A percentile compares a stretch with the other conserved stretches of the same genome.
phyloP scores from a whole-genome alignment of 371 early-diverging fungal genomes.

The Circinella umbellata region DNA sequence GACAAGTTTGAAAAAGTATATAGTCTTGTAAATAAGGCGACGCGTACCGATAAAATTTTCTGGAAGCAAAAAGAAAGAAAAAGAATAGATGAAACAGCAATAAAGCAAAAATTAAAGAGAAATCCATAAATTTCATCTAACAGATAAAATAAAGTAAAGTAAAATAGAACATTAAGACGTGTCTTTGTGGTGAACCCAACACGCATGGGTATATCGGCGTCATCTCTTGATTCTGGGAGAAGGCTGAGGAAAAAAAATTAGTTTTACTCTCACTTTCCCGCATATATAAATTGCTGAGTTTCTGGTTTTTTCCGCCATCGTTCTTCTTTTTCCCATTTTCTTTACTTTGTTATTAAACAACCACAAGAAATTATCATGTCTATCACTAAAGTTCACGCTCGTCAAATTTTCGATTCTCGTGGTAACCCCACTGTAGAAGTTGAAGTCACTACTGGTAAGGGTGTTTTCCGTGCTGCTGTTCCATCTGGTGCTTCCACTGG shows the following conservation, averaged over 20 bases:
- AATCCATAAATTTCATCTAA: not conserved
- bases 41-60: too few species aligned
- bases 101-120: not conserved
- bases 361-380: conserved; percentile 26
- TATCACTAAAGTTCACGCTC: conserved; percentile 88
- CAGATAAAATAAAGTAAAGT: not conserved
- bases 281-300: conserved; percentile 7
- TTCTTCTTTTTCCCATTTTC: conserved; percentile 5
- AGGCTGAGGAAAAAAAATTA: too few species aligned
- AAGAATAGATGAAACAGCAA: too few species aligned
- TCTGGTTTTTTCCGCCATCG: not conserved
- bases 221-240: not conserved
- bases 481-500: conserved; percentile 99
- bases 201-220: conserved; percentile 7
- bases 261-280: too few species aligned
- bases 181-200: too few species aligned
- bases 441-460: conserved; percentile 90
- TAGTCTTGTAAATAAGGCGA: too few species aligned
- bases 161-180: not conserved
- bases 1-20: too few species aligned
- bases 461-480: conserved; percentile 95
- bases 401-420: conserved; percentile 99
- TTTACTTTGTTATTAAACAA: not conserved
- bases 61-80: too few species aligned
- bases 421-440: conserved; percentile 99